Conservation (phyloP, 495 filamentous ascomycete species). For the Apodospora peruviana region DNA sequence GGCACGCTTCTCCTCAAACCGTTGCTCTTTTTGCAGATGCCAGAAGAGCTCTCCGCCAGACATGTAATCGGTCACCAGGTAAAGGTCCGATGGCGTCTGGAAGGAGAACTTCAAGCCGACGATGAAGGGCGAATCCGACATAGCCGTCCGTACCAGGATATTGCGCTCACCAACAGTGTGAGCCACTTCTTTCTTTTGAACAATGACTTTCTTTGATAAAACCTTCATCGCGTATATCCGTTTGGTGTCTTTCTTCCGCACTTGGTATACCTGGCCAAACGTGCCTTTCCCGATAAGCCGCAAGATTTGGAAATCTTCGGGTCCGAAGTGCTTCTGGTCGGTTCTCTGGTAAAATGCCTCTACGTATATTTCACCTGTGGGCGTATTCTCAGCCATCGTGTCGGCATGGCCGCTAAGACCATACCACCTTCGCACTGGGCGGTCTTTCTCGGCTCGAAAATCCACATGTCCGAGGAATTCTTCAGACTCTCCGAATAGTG, state of each 20-base stretch:
- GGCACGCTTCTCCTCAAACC: conserved; percentile 88
- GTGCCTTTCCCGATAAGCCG: conserved; percentile 97
- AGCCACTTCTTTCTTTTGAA: conserved; percentile 98
- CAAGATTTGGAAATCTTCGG: conserved; percentile 93
- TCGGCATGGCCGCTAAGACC: conserved; percentile 60
- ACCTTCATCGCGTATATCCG: conserved; percentile 99
- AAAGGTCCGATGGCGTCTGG: conserved; percentile 93
- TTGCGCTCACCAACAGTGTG: conserved; percentile 97
- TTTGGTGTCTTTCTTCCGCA: conserved; percentile 94
- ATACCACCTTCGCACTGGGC: conserved; percentile 79
- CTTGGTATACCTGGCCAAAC: conserved; percentile 99
- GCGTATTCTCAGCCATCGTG: conserved; percentile 45
- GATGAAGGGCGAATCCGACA: conserved; percentile 93
- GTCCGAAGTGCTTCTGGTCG: conserved; percentile 90
- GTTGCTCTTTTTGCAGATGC: conserved; percentile 96
- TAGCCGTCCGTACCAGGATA: conserved; percentile 93
- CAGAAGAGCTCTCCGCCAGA: conserved; percentile 97
- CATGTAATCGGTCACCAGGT: conserved; percentile 99
- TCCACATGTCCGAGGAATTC: conserved; percentile 89
- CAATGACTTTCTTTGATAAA: conserved; percentile 97
- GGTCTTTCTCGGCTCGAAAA: conserved; percentile 64
- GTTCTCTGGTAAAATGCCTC: conserved; percentile 80
- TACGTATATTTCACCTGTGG: conserved; percentile 88
- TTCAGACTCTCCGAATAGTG: conserved; percentile 69
- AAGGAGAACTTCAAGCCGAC: conserved; percentile 98